Evolutionary conservation across 2,329 filamentous ascomycete species (phyloP), one percentile per base, ranked within the genome.

Genomic region (Colletotrichum noveboracense): DNA sequence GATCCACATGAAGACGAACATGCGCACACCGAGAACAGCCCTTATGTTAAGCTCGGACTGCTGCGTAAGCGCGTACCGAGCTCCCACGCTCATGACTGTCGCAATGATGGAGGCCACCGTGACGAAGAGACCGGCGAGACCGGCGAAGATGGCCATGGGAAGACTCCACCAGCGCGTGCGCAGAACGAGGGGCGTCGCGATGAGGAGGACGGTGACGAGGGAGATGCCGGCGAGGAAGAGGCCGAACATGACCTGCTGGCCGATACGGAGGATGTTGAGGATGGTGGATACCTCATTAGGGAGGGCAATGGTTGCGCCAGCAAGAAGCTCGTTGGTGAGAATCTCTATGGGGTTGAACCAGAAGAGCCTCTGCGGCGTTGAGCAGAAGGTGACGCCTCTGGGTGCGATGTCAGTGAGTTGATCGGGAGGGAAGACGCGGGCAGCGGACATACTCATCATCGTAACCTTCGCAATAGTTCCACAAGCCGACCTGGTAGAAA

Each of bases 341-440:
- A 98, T 95, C 73, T 93, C 87, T 56, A 98, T 93, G 0, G 96
- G 96, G 83, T 98, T 95, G 87, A 98, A 98, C 93, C 95, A 98
- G 86, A 95, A 98, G 71, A 96, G 88, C 9, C 88, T 87, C 80
- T 91, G 80, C 0, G 95, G 94, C 7, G 86, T 85, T 9, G 94
- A 96, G 85, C 96, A 98, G 77, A 87, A 86, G 0, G 95, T 96
- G 77, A 97, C 92, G 48, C 94, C 94, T 79, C 93, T 89, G 76
- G 58, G 16, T 24, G 24, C 16, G 16, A 21, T 87, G 82, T 94
- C 89, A 77, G 92, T 90, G 5, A 61, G 18, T 26, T 34, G 14
- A 12, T 26, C 12, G 12, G 34, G 12, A 18, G 56, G 5, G n/a
- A 52, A 12, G 32, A 48, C 5, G 26, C 18, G 38, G 26, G 10